A percentile compares a stretch with the other conserved stretches of the same genome.
phyloP scores from a whole-genome alignment of 2,329 filamentous ascomycete species.

The Stachybotrys chlorohalonatus region DNA sequence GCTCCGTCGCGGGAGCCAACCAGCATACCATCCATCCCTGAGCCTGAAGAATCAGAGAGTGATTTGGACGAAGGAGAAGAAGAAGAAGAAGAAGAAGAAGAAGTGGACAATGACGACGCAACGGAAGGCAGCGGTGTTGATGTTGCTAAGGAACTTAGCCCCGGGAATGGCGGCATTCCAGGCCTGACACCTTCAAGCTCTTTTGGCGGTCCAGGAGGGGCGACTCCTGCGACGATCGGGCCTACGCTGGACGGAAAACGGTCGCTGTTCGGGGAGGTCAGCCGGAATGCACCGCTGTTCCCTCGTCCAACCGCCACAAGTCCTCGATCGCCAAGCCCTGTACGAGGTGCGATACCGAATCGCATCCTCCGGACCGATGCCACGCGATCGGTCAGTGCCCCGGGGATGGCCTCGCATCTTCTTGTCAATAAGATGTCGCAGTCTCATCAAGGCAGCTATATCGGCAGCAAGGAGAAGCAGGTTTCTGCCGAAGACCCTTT shows the following conservation, averaged over 20 bases:
- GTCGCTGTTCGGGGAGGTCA: conserved; percentile 47
- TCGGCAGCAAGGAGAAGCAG: conserved; percentile 24
- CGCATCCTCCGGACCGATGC: conserved; percentile 39
- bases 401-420: conserved; percentile 48
- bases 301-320: conserved; percentile 45
- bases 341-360: conserved; percentile 48
- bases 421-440: conserved; percentile 31
- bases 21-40: conserved; percentile 24
- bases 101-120: conserved; percentile 37
- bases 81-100: conserved; percentile 32
- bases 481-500: conserved; percentile 34
- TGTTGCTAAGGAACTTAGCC: conserved; percentile 54
- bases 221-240: conserved; percentile 17
- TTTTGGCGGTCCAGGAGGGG: conserved; percentile 40
- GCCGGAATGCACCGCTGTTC: conserved; percentile 41
- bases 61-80: conserved; percentile 33
- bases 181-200: conserved; percentile 50
- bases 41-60: conserved; percentile 28
- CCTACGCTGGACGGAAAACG: conserved; percentile 33
- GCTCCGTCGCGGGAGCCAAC: conserved; percentile 19
- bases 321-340: conserved; percentile 64
- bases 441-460: conserved; percentile 27
- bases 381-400: conserved; percentile 50
- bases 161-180: conserved; percentile 33
- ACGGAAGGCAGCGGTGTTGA: conserved; percentile 55